Conservation (phyloP, 495 filamentous ascomycete genomes). For the Mycothermus thermophilus region DNA sequence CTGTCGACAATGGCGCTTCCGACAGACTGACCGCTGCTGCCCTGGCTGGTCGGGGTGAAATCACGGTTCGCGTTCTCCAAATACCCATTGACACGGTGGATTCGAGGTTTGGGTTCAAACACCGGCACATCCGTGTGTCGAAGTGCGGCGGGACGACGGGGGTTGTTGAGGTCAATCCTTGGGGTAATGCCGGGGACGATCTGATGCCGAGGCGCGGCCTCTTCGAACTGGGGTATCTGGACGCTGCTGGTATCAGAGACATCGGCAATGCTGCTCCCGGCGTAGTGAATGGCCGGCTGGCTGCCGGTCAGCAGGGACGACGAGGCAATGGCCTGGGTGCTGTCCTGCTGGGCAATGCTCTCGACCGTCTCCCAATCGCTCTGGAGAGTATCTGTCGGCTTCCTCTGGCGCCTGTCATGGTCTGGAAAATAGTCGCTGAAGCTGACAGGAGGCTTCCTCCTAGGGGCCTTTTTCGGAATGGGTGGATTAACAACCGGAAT, state of each 20-base stretch:
- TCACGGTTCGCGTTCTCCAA: conserved; percentile 14
- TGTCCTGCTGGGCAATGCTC: conserved; percentile 15
- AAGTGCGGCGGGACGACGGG: conserved; percentile 9
- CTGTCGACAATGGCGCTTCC: conserved; percentile 11
- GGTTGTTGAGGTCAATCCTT: not conserved
- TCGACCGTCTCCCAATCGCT: conserved; percentile 21
- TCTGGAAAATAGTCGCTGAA: no score
- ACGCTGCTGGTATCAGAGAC: conserved; percentile 19
- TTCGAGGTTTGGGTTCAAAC: conserved; percentile 14
- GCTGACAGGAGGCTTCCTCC: no score
- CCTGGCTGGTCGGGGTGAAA: conserved; percentile 4
- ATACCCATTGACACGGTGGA: conserved; percentile 17
- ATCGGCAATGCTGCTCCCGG: conserved; percentile 28
- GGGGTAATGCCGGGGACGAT: conserved; percentile 15
- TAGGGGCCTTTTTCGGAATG: no score
- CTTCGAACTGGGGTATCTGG: not conserved
- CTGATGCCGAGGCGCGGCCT: conserved; percentile 11
- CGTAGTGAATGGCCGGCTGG: conserved; percentile 9
- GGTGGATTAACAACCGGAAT: no score
- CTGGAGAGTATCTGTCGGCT: conserved; percentile 6
- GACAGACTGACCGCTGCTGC: conserved; percentile 5
- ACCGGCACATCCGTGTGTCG: conserved; percentile 14
- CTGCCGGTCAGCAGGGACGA: conserved; percentile 2
- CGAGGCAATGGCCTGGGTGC: conserved; percentile 13
- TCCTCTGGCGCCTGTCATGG: not conserved